Evolutionary conservation across 768 basidiomycete genomes (phyloP), one percentile per base, ranked within the genome.

Genomic region (Tulasnella sp.): DNA sequence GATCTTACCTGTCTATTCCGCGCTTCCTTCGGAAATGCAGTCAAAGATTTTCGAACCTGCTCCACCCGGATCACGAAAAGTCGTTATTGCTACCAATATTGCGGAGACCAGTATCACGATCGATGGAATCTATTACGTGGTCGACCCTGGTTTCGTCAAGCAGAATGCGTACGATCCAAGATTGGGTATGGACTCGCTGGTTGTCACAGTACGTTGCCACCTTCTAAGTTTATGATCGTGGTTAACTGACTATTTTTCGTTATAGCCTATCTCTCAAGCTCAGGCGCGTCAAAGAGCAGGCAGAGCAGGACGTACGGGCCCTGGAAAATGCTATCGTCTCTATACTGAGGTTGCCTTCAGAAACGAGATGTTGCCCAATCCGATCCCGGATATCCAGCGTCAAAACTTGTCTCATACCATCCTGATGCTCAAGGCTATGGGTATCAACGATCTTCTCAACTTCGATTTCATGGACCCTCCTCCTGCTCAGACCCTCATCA

Each of bases 381-480:
- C 91, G 3, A 91, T 98, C 54, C 95, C 95, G 4, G 95, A 99
- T 66, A 98, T 99, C 57, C 93, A 96, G 64, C 78, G 95, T 27
- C 86, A 86, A 45, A 96, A 99, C 66, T 69, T 99, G 56, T 77
- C 93, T 4, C 73, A 79, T 51, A 98, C 93, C 0, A 96, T 99
- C 62, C 67, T 98, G 13, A 86, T 92, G 69, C 72, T 98, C 49
- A 98, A 98, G 65, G 95, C 95, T 3, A 98, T 99, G 95, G 95
- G 93, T 31, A 79, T 98, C 70, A 98, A 98, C 60, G 95, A 99
- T 63, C 69, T 98, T 3, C 78, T 98, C 52, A 89, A 87, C 67
- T 98, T 98, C 67, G 93, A 95, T 65, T 99, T 98, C 63, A 98
- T 99, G 95, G 95, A 98, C 65, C 91, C 93, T 1, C 95, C 95